Conservation (phyloP, 1,284 basidiomycete species). For the Thecaphora thlaspeos region DNA sequence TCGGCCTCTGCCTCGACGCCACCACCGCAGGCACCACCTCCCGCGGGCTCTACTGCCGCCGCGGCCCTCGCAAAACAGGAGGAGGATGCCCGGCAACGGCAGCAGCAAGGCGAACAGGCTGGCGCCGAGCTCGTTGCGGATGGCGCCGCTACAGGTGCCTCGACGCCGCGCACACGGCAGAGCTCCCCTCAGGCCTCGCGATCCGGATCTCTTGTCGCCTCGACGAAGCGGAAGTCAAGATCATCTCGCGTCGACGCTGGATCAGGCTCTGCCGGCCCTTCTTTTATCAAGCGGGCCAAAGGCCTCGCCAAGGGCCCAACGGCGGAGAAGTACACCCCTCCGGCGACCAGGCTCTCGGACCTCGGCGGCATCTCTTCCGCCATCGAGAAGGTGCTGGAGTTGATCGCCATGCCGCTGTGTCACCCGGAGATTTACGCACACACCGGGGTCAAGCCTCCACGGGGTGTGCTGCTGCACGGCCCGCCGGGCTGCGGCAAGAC, state of each 20-base stretch:
- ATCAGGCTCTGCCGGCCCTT: slow-evolving; percentile 4
- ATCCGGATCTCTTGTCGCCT: slow-evolving; percentile 10
- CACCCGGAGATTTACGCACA: slow-evolving; percentile 94
- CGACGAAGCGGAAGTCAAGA: slow-evolving; percentile 45
- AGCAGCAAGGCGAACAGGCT: slow-evolving; percentile 20
- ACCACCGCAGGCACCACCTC: slow-evolving; percentile 32
- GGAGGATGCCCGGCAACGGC: slow-evolving; percentile 1
- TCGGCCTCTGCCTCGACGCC: slow-evolving; percentile 29
- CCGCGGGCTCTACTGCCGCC: slow-evolving; percentile 41
- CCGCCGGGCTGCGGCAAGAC: slow-evolving; percentile 92
- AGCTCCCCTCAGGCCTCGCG: slow-evolving; percentile 13
- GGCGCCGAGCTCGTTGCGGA: slow-evolving; percentile 10
- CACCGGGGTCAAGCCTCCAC: slow-evolving; percentile 85
- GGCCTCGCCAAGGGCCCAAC: slow-evolving; percentile 19
- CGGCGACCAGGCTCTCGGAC: slow-evolving; percentile 72
- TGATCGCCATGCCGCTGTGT: slow-evolving; percentile 88
- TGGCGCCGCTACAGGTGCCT: slow-evolving; percentile 14
- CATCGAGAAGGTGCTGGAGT: slow-evolving; percentile 89
- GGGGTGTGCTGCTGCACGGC: slow-evolving; percentile 91
- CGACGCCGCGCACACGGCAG: slow-evolving; percentile 30
- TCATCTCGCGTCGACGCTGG: slow-evolving; percentile 23
- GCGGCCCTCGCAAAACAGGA: slow-evolving; percentile 24
- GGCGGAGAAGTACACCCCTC: slow-evolving; percentile 58
- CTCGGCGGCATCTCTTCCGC: slow-evolving; percentile 83
- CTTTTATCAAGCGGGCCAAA: slow-evolving; percentile 28